A percentile compares a stretch with the other conserved stretches of the same genome.
Conservation (phyloP, 306 rosid genomes). For the Quercus glauca region DNA sequence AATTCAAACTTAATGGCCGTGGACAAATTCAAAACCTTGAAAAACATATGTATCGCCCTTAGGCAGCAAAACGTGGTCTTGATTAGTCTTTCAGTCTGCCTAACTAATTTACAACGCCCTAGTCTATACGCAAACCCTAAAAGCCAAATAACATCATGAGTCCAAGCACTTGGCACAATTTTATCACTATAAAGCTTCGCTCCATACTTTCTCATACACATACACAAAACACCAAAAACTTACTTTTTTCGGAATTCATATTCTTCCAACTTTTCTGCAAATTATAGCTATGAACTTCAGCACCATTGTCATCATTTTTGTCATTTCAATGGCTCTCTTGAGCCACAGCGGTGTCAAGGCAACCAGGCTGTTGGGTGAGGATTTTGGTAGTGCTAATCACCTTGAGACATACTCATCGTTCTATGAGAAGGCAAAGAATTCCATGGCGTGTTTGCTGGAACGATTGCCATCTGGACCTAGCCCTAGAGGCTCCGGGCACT, state of each 20-base stretch:
- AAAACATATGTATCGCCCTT: too few relatives aligned
- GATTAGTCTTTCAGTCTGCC: not conserved
- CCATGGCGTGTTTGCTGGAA: slow-evolving; percentile 29
- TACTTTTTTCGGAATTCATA: not conserved
- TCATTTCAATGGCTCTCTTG: not conserved
- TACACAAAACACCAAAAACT: not conserved
- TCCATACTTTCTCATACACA: not conserved
- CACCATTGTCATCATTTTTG: slow-evolving; percentile 4
- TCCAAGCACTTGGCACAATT: not conserved
- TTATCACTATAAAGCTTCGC: not conserved
- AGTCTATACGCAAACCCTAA: not conserved
- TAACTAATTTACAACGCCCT: not conserved
- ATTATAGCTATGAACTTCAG: slow-evolving; percentile 20
- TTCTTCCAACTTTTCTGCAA: too few relatives aligned
- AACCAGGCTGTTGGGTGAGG: slow-evolving; percentile 25
- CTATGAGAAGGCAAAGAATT: slow-evolving; percentile 16
- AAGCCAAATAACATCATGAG: not conserved
- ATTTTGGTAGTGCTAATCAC: slow-evolving; percentile 26
- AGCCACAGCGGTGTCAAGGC: slow-evolving; percentile 24
- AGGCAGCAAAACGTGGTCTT: not conserved
- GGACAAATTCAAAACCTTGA: too few relatives aligned
- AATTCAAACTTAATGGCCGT: not conserved
- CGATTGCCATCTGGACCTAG: slow-evolving; percentile 33
- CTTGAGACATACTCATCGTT: slow-evolving; percentile 15
- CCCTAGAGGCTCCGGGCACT: slow-evolving; percentile 37